Evolutionary conservation across 805 yeast genomes (phyloP).

Genomic region (Jamesozyma rosinii): DNA sequence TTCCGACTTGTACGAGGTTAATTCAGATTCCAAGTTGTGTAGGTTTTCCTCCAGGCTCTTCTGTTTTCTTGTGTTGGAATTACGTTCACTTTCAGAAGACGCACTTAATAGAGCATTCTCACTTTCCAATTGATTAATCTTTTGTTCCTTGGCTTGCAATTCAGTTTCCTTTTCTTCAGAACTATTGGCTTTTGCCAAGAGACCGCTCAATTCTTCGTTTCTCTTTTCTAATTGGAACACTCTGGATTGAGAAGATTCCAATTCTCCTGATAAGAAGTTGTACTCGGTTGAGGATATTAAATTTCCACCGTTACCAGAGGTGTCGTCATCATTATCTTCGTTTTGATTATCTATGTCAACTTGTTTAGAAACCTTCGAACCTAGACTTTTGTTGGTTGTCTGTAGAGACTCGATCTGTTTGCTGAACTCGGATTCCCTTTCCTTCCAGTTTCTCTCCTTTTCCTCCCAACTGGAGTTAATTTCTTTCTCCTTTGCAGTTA

Average conservation of each 20-base stretch:
- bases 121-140: constrained; percentile 49
- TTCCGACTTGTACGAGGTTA: constrained; percentile 41
- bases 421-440: constrained; percentile 44
- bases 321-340: constrained; percentile 18
- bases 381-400: constrained; percentile 52
- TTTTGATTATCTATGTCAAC: constrained; percentile 35
- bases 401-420: constrained; percentile 44
- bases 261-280: constrained; percentile 63
- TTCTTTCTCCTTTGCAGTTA: constrained; percentile 68
- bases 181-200: constrained; percentile 47
- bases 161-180: constrained; percentile 36
- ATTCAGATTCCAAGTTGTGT: constrained; percentile 38
- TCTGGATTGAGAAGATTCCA: constrained; percentile 60
- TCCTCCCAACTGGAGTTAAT: constrained; percentile 61
- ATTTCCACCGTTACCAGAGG: constrained; percentile 16
- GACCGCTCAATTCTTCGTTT: constrained; percentile 63
- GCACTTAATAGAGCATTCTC: constrained; percentile 47
- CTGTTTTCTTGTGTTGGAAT: constrained; percentile 9
- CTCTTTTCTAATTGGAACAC: constrained; percentile 64
- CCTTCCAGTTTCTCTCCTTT: constrained; percentile 58
- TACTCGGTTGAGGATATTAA: constrained; percentile 35
- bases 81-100: constrained; percentile 24
- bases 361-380: constrained; percentile 57
- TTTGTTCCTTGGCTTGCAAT: constrained; percentile 33
- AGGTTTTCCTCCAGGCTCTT: constrained; percentile 28